Conservation (phyloP, 2,329 filamentous ascomycete genomes). For the Aspergillus ibericus region DNA sequence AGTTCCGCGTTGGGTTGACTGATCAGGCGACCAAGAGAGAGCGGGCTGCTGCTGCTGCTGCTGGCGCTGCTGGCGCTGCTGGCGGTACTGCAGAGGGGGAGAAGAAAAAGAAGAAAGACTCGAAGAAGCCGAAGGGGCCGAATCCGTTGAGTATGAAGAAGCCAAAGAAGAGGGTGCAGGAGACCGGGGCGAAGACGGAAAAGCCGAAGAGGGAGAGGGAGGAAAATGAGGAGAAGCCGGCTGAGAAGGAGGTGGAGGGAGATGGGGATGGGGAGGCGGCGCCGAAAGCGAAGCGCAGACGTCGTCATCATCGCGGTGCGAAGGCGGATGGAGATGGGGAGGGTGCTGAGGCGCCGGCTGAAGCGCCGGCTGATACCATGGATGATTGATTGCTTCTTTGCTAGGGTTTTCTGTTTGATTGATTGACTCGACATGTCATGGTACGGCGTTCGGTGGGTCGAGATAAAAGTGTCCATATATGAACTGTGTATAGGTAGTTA, state of each 20-base stretch:
- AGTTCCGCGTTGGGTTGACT: slow-evolving; percentile 46
- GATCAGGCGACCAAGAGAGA: slow-evolving; percentile 37
- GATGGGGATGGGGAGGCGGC: slow-evolving; percentile 23
- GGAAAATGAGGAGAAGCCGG: slow-evolving; percentile 18
- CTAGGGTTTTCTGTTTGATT: neutral
- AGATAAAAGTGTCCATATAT: slow-evolving; percentile 25
- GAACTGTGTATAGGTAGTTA: slow-evolving; percentile 1
- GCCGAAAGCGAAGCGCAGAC: slow-evolving; percentile 37
- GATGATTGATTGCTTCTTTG: slow-evolving; percentile 12
- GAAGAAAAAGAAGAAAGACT: slow-evolving; percentile 34
- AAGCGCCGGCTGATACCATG: slow-evolving; percentile 17
- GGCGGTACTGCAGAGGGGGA: slow-evolving; percentile 21
- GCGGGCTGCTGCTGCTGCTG: slow-evolving; percentile 18
- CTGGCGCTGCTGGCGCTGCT: slow-evolving; percentile 9
- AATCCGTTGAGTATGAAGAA: slow-evolving; percentile 53
- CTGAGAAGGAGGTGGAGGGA: slow-evolving; percentile 19
- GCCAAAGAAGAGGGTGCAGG: slow-evolving; percentile 39
- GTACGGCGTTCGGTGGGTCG: slow-evolving; percentile 34
- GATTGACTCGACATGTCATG: slow-evolving; percentile 7
- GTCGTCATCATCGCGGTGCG: slow-evolving; percentile 32
- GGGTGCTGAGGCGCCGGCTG: slow-evolving; percentile 13
- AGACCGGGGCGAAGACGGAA: slow-evolving; percentile 20
- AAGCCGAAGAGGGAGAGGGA: slow-evolving; percentile 19
- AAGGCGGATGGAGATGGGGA: slow-evolving; percentile 19
- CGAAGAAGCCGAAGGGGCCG: slow-evolving; percentile 45